phyloP scores from a whole-genome alignment of 495 filamentous ascomycete species.

The Penicillium atrosanguineum region DNA sequence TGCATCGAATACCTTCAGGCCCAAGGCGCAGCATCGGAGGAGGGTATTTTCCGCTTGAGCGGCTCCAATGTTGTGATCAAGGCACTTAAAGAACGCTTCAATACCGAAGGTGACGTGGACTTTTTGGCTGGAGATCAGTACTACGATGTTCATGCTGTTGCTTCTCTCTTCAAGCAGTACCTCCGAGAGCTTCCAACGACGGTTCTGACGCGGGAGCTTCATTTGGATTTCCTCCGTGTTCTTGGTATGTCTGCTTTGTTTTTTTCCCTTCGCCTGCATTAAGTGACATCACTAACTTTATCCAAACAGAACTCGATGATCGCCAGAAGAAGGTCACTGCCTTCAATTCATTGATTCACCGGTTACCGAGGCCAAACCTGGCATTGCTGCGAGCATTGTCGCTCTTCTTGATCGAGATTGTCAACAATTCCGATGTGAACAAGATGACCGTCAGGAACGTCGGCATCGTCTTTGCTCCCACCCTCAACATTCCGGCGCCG shows the following conservation, averaged over 20 bases:
- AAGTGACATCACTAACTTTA: constrained; percentile 13
- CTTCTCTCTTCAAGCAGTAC: constrained; percentile 91
- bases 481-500: constrained; percentile 92
- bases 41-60: constrained; percentile 94
- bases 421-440: constrained; percentile 85
- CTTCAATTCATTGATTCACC: constrained; percentile 81
- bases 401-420: constrained; percentile 81
- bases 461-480: constrained; percentile 98
- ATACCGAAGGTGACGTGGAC: constrained; percentile 90
- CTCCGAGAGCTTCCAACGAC: constrained; percentile 87
- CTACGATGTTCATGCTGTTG: constrained; percentile 95
- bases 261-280: not conserved
- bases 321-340: constrained; percentile 73
- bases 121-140: constrained; percentile 78
- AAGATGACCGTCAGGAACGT: constrained; percentile 99
- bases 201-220: constrained; percentile 85
- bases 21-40: constrained; percentile 79
- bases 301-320: constrained; percentile 57
- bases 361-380: constrained; percentile 76
- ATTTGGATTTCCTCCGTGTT: constrained; percentile 82
- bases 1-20: constrained; percentile 90
- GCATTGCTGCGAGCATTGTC: constrained; percentile 79
- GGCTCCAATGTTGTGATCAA: constrained; percentile 95
- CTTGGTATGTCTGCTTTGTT: constrained; percentile 58
- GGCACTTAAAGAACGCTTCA: constrained; percentile 84